phyloP scores from a whole-genome alignment of 805 yeast genomes.

The Candida stauntonica region DNA sequence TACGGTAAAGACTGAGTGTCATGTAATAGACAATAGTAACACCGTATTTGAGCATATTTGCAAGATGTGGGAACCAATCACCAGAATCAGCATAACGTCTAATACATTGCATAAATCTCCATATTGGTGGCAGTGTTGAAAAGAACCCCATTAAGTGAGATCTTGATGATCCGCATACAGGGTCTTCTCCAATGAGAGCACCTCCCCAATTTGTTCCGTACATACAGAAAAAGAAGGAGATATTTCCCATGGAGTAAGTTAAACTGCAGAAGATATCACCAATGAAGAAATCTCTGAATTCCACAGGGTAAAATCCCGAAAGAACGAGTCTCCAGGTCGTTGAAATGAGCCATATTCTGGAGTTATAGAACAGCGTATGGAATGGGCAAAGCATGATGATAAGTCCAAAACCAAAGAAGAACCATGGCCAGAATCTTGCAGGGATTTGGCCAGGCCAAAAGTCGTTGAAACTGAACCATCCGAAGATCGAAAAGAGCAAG shows the following conservation, averaged over 20 bases:
- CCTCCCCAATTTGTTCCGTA: slow-evolving; percentile 71
- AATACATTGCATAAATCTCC: slow-evolving; percentile 88
- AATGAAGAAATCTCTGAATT: slow-evolving; percentile 86
- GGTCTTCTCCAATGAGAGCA: slow-evolving; percentile 34
- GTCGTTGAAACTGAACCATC: slow-evolving; percentile 72
- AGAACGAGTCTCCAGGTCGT: slow-evolving; percentile 68
- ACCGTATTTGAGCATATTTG: slow-evolving; percentile 77
- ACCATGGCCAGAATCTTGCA: slow-evolving; percentile 76
- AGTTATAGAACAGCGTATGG: slow-evolving; percentile 47
- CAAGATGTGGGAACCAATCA: slow-evolving; percentile 94
- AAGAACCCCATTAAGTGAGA: slow-evolving; percentile 82
- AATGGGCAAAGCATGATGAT: slow-evolving; percentile 57
- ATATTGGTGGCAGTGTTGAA: slow-evolving; percentile 77
- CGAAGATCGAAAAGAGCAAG: slow-evolving; percentile 52
- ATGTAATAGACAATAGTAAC: slow-evolving; percentile 65
- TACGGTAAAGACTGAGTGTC: slow-evolving; percentile 73
- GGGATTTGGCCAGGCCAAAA: slow-evolving; percentile 59
- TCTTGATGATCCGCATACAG: slow-evolving; percentile 68
- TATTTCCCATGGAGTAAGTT: slow-evolving; percentile 82
- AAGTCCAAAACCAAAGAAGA: slow-evolving; percentile 54
- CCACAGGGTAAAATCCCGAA: slow-evolving; percentile 91
- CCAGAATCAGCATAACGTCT: slow-evolving; percentile 92
- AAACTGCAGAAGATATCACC: slow-evolving; percentile 90
- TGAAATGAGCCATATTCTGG: slow-evolving; percentile 74
- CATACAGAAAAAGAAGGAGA: slow-evolving; percentile 81